Percentiles rank a stretch among this genome's conserved stretches.
These are phyloP conservation scores for Zangia roseola DNA, from an alignment of 768 basidiomycete species.

Conservation along the genomic window DNA sequence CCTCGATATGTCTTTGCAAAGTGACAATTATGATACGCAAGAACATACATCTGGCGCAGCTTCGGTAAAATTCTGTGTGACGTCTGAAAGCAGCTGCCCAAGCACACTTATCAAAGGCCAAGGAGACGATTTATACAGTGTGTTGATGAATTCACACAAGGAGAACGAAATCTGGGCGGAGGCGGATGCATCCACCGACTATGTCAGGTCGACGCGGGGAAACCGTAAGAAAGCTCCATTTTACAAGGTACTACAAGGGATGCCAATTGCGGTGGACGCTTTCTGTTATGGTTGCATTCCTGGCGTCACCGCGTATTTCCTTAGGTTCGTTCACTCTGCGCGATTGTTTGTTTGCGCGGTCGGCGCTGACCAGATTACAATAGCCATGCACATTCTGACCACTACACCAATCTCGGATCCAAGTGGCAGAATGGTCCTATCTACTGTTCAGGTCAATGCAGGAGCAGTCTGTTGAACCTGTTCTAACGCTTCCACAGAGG, in stretches of 20 bases:
- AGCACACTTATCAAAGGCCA: neutral
- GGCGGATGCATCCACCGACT: conserved; percentile 54
- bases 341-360: neutral
- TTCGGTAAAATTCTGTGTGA: neutral
- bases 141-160: conserved; percentile 86
- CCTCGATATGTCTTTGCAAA: conserved; percentile 37
- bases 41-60: neutral
- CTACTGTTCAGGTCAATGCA: conserved; percentile 72
- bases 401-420: conserved; percentile 89
- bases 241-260: conserved; percentile 93
- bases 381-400: conserved; percentile 96
- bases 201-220: conserved; percentile 46
- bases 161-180: conserved; percentile 87
- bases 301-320: conserved; percentile 83
- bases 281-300: conserved; percentile 94
- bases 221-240: conserved; percentile 82
- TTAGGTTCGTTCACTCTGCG: conserved; percentile 57
- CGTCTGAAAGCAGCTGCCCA: neutral
- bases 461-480: neutral
- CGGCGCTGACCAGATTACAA: conserved; percentile 8
- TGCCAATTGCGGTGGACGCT: conserved; percentile 98
- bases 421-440: conserved; percentile 91
- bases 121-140: conserved; percentile 55
- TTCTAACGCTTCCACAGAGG: conserved; percentile 38
- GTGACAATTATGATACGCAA: neutral